phyloP scores from a whole-genome alignment of 2,329 filamentous ascomycete genomes.

The Parafenestella ontariensis region DNA sequence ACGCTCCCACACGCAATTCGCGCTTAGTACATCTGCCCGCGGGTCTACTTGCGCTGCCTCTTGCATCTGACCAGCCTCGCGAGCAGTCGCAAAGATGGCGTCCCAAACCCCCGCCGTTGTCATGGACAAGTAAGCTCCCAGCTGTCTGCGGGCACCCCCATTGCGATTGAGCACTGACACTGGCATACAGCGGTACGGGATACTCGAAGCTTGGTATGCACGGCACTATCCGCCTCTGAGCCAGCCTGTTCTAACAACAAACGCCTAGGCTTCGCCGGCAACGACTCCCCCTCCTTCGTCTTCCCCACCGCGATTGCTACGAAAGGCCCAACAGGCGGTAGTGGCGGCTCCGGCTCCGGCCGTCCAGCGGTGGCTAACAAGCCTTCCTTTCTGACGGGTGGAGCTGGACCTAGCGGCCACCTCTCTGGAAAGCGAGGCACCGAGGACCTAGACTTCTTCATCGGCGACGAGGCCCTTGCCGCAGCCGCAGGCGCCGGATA shows the following conservation, averaged over 20 bases:
- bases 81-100: constrained; percentile 71
- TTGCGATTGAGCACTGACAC: constrained; percentile 45
- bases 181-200: constrained; percentile 84
- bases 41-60: constrained; percentile 32
- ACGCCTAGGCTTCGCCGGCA: constrained; percentile 87
- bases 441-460: constrained; percentile 98
- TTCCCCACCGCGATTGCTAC: constrained; percentile 99
- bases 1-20: constrained; percentile 29
- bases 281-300: constrained; percentile 98
- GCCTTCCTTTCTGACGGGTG: constrained; percentile 91
- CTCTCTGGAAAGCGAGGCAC: constrained; percentile 92
- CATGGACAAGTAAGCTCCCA: constrained; percentile 97
- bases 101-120: constrained; percentile 99
- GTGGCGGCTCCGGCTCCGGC: constrained; percentile 80
- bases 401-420: constrained; percentile 82
- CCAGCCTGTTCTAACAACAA: constrained; percentile 44
- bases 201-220: constrained; percentile 95
- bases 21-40: constrained; percentile 22
- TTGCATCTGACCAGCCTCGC: constrained; percentile 16
- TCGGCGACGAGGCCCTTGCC: constrained; percentile 91
- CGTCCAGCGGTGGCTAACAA: constrained; percentile 92
- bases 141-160: constrained; percentile 36
- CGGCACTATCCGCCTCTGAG: not conserved
- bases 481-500: constrained; percentile 89
- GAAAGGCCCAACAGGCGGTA: constrained; percentile 75